Base-by-base conservation (phyloP, 495 filamentous ascomycete genomes). In the Penicillium cataractarum region DNA sequence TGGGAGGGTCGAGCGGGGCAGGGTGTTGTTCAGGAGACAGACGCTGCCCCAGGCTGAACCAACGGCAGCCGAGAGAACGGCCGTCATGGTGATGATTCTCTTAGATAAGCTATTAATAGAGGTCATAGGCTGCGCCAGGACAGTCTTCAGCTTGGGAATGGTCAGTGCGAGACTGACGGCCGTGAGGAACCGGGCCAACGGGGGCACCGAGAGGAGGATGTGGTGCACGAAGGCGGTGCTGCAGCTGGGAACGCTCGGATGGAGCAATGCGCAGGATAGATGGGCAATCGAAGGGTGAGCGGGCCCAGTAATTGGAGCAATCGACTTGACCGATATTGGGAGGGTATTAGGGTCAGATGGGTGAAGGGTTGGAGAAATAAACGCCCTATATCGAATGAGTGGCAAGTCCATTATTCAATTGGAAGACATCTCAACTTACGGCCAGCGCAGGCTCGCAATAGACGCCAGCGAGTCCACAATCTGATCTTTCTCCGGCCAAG, bases 191-290 rank as follows among this genome's bases (percentile, higher is more conserved):
- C 90, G 88, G 0, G 89, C 86, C n/a, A 96, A 75, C 7, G 78
- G 76, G 0, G 94, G 93, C 73, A 96, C 93, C 37, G 90, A 88
- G 39, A 84, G 86, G 39, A 96, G 82, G 80, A 90, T 89, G 73
- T 93, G 92, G 55, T 89, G 89, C 40, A 97, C 71, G 78, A 93
- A 94, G 2, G 92, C 94, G 19, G 89, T 90, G 27, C 86, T 81
- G 78, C 95, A 99, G 61, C 88, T 93, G 4, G 95, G 93, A 64
- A 93, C 89, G 22, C 83, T 77, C 0, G 95, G 94, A 74, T 99
- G 95, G n/a, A 97, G 85, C 21, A 94, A 81, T 2, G 95, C 95
- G 76, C 95, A 99, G 55, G 91, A 92, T 32, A 97, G 85, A 48
- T 83, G 87, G 3, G 83, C 85, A 70, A 96, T 93, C 27, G 89